These are phyloP conservation scores for Colletotrichum truncatum DNA, from an alignment of 2,329 filamentous ascomycete species.

Conservation along the genomic window DNA sequence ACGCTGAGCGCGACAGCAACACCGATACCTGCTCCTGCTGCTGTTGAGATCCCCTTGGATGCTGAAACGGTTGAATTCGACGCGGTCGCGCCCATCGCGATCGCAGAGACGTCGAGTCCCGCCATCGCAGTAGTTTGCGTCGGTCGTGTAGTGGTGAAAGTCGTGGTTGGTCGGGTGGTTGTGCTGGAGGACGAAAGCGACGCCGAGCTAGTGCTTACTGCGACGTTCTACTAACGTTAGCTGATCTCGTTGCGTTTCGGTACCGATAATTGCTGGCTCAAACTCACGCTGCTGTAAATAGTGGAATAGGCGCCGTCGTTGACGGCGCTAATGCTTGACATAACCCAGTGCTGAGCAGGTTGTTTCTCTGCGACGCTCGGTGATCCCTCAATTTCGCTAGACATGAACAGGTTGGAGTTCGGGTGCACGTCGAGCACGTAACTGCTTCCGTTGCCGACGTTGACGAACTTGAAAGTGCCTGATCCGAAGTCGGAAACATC, in stretches of 20 bases:
- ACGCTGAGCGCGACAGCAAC: constrained; percentile 39
- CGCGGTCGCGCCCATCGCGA: constrained; percentile 12
- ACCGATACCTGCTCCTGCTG: constrained; percentile 42
- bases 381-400: constrained; percentile 22
- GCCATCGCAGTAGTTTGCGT: neutral
- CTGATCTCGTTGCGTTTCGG: neutral
- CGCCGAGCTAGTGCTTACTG: neutral
- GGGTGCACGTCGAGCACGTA: constrained; percentile 45
- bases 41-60: constrained; percentile 36
- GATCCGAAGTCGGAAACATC: constrained; percentile 41
- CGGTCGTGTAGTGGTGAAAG: constrained; percentile 12
- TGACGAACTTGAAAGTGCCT: constrained; percentile 40
- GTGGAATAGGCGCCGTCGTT: constrained; percentile 45
- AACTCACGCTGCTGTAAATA: constrained; percentile 38
- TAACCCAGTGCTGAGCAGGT: constrained; percentile 44
- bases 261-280: neutral
- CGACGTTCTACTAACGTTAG: neutral
- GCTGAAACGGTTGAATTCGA: neutral
- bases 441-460: constrained; percentile 42
- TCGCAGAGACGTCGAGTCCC: neutral
- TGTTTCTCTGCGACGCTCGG: constrained; percentile 32
- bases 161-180: neutral
- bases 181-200: constrained; percentile 22
- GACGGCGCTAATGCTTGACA: constrained; percentile 40
- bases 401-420: constrained; percentile 42